phyloP scores from a whole-genome alignment of 2,329 filamentous ascomycete genomes.

The Cladophialophora chaetospira region DNA sequence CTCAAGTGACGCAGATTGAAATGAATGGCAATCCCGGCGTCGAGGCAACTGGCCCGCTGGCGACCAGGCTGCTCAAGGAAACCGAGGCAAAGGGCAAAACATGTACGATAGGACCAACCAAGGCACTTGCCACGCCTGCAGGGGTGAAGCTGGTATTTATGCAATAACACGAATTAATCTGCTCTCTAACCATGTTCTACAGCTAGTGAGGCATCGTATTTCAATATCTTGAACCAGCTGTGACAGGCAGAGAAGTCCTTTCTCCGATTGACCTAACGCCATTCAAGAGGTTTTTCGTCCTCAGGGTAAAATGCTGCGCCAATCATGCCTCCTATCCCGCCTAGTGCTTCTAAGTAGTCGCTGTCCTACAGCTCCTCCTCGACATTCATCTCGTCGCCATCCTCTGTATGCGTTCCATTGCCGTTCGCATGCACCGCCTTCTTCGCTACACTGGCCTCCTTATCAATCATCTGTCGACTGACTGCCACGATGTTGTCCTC shows the following conservation, averaged over 20 bases:
- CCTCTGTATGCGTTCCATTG: slow-evolving; percentile 26
- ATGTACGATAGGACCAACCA: slow-evolving; percentile 41
- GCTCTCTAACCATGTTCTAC: neutral
- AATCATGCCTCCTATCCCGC: neutral
- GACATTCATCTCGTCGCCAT: slow-evolving; percentile 66
- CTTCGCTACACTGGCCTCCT: slow-evolving; percentile 89
- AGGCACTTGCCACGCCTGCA: slow-evolving; percentile 27
- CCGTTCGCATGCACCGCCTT: slow-evolving; percentile 58
- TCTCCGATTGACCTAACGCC: slow-evolving; percentile 17
- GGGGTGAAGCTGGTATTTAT: slow-evolving; percentile 41
- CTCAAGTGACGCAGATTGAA: slow-evolving; percentile 52
- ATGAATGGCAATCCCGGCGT: slow-evolving; percentile 61
- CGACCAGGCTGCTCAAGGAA: slow-evolving; percentile 50
- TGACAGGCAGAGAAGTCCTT: neutral
- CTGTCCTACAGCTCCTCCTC: slow-evolving; percentile 58
- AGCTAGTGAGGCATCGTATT: neutral
- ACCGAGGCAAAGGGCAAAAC: slow-evolving; percentile 37
- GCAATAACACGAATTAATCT: slow-evolving; percentile 14
- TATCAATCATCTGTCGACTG: slow-evolving; percentile 99
- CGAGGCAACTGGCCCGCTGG: slow-evolving; percentile 52
- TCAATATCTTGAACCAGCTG: neutral
- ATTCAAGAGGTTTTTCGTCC: slow-evolving; percentile 12
- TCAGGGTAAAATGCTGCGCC: slow-evolving; percentile 4
- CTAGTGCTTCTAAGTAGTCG: neutral
- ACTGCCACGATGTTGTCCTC: slow-evolving; percentile 99